Evolutionary conservation across 2,329 filamentous ascomycete species (phyloP), one percentile per base, ranked within the genome.

Genomic region (Juglanconis sp.): DNA sequence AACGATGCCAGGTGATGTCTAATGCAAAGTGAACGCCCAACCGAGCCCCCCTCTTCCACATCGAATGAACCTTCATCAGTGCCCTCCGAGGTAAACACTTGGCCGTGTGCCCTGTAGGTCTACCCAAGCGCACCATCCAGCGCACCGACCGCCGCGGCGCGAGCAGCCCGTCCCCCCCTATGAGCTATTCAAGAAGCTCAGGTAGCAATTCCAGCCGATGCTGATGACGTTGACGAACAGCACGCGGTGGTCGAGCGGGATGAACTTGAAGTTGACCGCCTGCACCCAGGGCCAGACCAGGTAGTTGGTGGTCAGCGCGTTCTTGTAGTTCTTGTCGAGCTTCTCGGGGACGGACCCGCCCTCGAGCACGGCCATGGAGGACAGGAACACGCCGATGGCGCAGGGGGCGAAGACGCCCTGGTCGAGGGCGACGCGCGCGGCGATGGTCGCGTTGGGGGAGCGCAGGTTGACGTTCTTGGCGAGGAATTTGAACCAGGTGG

Each of bases 251-350:
- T 96, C 85, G 64, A 96, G 79, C 53, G 93, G 93, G 64, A 96
- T 84, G 65, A 95, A 83, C 69, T 89, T 89, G 78, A 97, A 97
- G 80, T 97, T 97, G 70, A 88, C 81, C 57, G 88, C 79, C 78
- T 97, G 93, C 59, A 96, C 91, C 64, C 81, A 80, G 3, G 93
- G 93, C 93, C 93, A 97, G 59, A 97, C 75, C 78, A 91, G 84
- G 82, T 91, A 92, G 78, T 96, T 97, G 72, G 91, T 88, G 73
- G 83, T 83, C 69, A 96, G 83, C 36, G 90, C 90, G 11, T 84
- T 81, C 66, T 76, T 74, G 77, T 92, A 97, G 62, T 84, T 89
- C 69, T 82, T 86, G 62, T 84, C 76, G 58, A 95, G 80, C 77
- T 94, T 93, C 69, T 92, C 84, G 68, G 78, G 61, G 34, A 79